These are phyloP conservation scores for Zygosaccharomyces sapae DNA, from an alignment of 1,139 yeast genomes.

Conservation along the genomic window DNA sequence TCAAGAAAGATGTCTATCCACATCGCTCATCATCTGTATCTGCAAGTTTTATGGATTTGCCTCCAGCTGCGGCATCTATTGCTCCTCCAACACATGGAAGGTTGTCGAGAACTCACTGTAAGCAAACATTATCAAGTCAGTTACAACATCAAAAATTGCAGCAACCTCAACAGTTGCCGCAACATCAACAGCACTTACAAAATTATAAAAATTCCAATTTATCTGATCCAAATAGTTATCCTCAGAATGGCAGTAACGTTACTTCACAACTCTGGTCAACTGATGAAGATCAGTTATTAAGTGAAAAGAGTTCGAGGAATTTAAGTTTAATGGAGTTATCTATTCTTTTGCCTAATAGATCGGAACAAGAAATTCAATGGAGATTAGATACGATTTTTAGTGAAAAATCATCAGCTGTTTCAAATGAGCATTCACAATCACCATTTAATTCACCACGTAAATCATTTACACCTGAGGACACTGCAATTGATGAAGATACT, in stretches of 20 bases:
- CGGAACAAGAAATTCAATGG: conserved; percentile 69
- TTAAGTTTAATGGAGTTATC: conserved; percentile 71
- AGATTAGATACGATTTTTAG: conserved; percentile 53
- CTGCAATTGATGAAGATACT: conserved; percentile 22
- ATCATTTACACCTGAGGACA: conserved; percentile 22
- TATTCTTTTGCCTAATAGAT: conserved; percentile 64
- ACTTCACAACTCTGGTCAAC: conserved; percentile 14
- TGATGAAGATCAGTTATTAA: conserved; percentile 69
- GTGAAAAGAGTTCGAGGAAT: conserved; percentile 52
- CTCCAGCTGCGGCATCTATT: conserved; percentile 13
- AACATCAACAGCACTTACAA: conserved; percentile 1
- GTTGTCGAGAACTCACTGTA: conserved; percentile 11
- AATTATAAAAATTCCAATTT: neutral
- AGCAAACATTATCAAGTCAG: conserved; percentile 7
- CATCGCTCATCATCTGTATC: conserved; percentile 12
- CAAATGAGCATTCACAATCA: conserved; percentile 12
- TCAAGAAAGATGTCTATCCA: conserved; percentile 10
- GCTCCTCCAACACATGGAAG: conserved; percentile 9
- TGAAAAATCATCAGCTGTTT: conserved; percentile 10
- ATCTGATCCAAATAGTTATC: neutral
- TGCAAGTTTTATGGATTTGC: conserved; percentile 15
- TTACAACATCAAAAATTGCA: conserved; percentile 5
- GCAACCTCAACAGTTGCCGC: neutral
- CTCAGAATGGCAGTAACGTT: neutral
- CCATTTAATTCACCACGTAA: conserved; percentile 20